These are phyloP conservation scores for Gonium pectorale DNA, from an alignment of 139 green algal species.

Conservation along the genomic window DNA sequence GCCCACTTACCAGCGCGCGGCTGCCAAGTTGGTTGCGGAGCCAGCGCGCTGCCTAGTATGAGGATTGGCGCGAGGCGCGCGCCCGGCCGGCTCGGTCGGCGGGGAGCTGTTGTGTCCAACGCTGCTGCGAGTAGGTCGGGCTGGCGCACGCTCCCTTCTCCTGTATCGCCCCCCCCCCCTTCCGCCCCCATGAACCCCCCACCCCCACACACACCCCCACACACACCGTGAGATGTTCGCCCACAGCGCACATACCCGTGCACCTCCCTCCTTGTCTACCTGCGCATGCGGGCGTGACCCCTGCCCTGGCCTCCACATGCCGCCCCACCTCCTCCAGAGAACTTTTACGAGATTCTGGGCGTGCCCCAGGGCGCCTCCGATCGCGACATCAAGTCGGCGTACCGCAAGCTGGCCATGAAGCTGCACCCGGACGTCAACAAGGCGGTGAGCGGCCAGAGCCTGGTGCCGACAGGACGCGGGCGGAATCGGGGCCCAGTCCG, in stretches of 20 bases:
- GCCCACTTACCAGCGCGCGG: background rate
- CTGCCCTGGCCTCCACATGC: background rate
- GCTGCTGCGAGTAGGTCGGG: conserved; percentile 11
- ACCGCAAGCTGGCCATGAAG: conserved; percentile 86
- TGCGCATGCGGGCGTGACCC: background rate
- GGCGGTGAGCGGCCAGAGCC: no score
- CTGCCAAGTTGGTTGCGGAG: background rate
- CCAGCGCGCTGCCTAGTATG: background rate
- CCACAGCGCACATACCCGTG: background rate
- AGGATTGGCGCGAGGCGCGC: no score
- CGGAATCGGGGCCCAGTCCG: no score
- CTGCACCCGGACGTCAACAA: conserved; percentile 93
- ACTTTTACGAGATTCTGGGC: conserved; percentile 80
- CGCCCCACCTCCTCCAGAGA: conserved; percentile 17
- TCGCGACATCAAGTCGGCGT: conserved; percentile 85
- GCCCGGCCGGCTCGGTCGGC: background rate
- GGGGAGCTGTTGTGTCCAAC: background rate
- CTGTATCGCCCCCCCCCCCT: background rate
- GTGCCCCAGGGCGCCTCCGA: conserved; percentile 59
- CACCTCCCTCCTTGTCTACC: background rate
- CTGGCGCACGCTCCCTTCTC: background rate
- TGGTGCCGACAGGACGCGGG: no score
- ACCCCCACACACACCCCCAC: no score
- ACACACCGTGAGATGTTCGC: background rate
- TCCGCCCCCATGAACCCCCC: background rate